Evolutionary conservation across 2,329 filamentous ascomycete species (phyloP), one percentile per base, ranked within the genome.

Genomic region (Tolypocladium ovalisporum): DNA sequence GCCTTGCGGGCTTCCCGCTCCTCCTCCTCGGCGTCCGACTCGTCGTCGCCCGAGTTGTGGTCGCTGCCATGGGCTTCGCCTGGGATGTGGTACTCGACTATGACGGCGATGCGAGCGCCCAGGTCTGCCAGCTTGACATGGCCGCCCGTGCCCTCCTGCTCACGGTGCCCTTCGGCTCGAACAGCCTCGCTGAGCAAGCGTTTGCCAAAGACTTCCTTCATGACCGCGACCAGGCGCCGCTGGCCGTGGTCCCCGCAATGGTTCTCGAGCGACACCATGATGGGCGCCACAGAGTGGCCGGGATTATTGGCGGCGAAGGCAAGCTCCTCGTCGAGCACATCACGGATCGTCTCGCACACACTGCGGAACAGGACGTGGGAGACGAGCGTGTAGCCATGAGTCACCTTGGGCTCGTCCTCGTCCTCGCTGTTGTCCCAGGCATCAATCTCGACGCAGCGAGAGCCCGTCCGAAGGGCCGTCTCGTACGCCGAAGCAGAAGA

Each of bases 371-470:
- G 74, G 29, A 88, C 82, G 63, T 87, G 73, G 10, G 84, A 87
- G 4, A 87, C 84, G 2, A 88, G 73, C 0, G 85, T 88, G 67
- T 83, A 88, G 1, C 85, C 85, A 65, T 88, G 85, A 0, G 85
- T 88, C 55, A 88, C 85, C 66, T 87, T 88, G 4, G 85, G 85
- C 67, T 88, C 85, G 12, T 83, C 76, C 42, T 71, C 71, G 63
- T 86, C 68, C 10, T 83, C 79, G 40, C 79, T 74, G 53, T 85
- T 77, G 63, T 89, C 85, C 86, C 86, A 89, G 1, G 83, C 86
- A 65, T 89, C 86, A 56, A 89, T 89, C 70, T 89, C 86, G 40
- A 89, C 85, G 63, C 86, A 89, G 8, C 86, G 76, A 2, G 84
- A 84, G 1, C 86, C 86, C 0, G 83, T 81, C 35, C 71, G 73